Percentiles rank a stretch among this genome's conserved stretches.
phyloP scores from a whole-genome alignment of 2,329 filamentous ascomycete species.

The Pseudocercospora fuligena region DNA sequence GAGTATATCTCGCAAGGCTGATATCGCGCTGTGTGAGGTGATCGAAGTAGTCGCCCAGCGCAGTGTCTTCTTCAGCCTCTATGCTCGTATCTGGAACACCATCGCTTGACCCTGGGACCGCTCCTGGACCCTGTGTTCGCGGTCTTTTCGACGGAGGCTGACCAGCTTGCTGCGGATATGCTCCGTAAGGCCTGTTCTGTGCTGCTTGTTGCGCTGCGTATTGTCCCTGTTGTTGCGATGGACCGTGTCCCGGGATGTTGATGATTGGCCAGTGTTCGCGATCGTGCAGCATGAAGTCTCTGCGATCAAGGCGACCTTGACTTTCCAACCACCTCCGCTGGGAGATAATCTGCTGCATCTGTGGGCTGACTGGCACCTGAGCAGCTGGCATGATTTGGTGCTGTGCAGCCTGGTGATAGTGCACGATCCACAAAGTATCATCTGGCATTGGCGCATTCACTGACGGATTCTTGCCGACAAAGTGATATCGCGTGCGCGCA shows the following conservation, averaged over 20 bases:
- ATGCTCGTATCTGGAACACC: conserved; percentile 56
- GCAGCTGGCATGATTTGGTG: conserved; percentile 73
- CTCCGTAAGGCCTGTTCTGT: conserved; percentile 30
- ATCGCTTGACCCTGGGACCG: conserved; percentile 48
- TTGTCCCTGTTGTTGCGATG: conserved; percentile 27
- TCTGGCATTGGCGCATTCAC: conserved; percentile 74
- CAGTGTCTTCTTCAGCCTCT: conserved; percentile 90
- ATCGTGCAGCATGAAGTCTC: conserved; percentile 94
- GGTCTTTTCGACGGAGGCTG: conserved; percentile 52
- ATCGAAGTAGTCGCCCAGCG: conserved; percentile 86
- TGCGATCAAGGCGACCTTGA: conserved; percentile 81
- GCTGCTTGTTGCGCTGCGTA: conserved; percentile 24
- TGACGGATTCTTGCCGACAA: conserved; percentile 74
- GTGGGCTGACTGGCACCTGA: conserved; percentile 65
- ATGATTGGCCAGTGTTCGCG: conserved; percentile 88
- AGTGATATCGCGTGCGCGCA: conserved; percentile 82
- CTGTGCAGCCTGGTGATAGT: conserved; percentile 80
- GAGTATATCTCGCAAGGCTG: conserved; percentile 82
- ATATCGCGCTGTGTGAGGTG: conserved; percentile 87
- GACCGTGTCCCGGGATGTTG: conserved; percentile 60
- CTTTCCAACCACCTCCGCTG: conserved; percentile 67
- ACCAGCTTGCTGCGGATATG: conserved; percentile 42
- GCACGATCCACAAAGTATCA: conserved; percentile 84
- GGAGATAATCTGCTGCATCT: conserved; percentile 64
- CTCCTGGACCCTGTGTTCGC: conserved; percentile 47